phyloP scores from a whole-genome alignment of 345 rosid genomes.

The Corymbia maculata region DNA sequence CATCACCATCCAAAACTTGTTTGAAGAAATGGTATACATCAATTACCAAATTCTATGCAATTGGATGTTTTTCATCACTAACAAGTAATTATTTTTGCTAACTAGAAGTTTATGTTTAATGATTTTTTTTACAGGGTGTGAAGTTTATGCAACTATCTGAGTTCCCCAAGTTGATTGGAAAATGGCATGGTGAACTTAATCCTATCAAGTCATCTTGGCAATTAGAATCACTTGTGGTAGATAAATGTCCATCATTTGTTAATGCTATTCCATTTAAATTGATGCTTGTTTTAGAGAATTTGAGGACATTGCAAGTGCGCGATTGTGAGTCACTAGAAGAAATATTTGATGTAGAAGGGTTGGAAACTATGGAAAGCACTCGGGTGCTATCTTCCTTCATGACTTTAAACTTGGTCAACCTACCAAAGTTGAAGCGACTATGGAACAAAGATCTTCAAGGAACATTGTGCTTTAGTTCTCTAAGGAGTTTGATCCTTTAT shows the following conservation, averaged over 20 bases:
- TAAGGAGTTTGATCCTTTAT: too few relatives aligned
- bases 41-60: background rate
- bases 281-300: background rate
- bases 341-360: background rate
- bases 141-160: background rate
- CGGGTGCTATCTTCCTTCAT: accelerated
- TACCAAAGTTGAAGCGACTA: background rate
- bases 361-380: accelerated
- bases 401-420: accelerated
- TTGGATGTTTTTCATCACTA: background rate
- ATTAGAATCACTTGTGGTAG: accelerated
- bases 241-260: background rate
- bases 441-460: background rate
- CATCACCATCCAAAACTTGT: too few relatives aligned
- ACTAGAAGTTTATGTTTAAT: background rate
- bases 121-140: too few relatives aligned
- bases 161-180: background rate
- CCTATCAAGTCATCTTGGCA: background rate
- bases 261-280: background rate
- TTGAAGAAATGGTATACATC: too few relatives aligned
- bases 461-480: background rate
- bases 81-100: background rate
- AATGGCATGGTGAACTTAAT: accelerated
- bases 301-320: background rate
- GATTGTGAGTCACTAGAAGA: background rate